Conservation (phyloP, 495 filamentous ascomycete species). For the Hyaloscypha hepaticicola region DNA sequence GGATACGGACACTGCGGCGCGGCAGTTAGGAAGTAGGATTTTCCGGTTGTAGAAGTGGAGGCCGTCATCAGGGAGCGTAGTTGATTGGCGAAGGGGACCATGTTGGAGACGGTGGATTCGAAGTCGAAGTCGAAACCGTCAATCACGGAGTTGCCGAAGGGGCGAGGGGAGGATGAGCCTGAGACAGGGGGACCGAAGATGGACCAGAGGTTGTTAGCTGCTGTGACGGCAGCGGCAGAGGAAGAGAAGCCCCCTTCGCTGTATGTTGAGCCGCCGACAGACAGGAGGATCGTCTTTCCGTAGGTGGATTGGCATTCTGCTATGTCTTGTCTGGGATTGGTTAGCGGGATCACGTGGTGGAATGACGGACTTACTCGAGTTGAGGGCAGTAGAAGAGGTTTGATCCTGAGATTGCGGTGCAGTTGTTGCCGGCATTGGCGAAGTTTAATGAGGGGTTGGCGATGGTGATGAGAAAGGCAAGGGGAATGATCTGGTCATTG, state of each 20-base stretch:
- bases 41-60: constrained; percentile 38
- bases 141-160: constrained; percentile 50
- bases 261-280: constrained; percentile 56
- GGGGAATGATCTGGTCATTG: constrained; percentile 50
- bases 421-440: constrained; percentile 55
- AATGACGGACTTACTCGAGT: constrained; percentile 48
- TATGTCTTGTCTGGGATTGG: constrained; percentile 45
- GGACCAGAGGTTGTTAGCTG: constrained; percentile 63
- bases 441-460: constrained; percentile 60
- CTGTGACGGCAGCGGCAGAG: constrained; percentile 48
- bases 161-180: constrained; percentile 37
- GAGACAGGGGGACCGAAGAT: constrained; percentile 55
- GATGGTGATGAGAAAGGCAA: constrained; percentile 61
- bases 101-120: constrained; percentile 42
- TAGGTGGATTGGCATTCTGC: constrained; percentile 42
- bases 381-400: constrained; percentile 59
- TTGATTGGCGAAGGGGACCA: constrained; percentile 46
- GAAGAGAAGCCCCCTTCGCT: constrained; percentile 33
- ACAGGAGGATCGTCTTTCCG: constrained; percentile 64
- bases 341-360: constrained; percentile 1
- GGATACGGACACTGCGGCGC: constrained; percentile 58
- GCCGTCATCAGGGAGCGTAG: constrained; percentile 51
- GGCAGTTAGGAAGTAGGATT: constrained; percentile 53
- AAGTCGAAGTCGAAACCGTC: constrained; percentile 64
- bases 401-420: constrained; percentile 56